These are phyloP conservation scores for Eimeria tenella DNA, from an alignment of 169 alveolate genomes.

Conservation along the genomic window DNA sequence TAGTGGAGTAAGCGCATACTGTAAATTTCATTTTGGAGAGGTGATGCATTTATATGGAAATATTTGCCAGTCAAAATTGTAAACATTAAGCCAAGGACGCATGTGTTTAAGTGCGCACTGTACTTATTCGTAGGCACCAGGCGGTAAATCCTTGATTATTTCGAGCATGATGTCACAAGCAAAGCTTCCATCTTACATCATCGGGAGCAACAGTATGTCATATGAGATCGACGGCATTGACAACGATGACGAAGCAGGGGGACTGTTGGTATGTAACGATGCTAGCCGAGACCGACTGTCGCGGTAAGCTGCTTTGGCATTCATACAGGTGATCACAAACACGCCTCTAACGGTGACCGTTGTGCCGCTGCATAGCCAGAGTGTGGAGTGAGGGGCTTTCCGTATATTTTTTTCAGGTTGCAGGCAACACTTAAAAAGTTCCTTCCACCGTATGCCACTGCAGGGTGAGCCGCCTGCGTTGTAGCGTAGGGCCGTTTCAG, in stretches of 20 bases:
- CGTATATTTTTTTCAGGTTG: conserved; percentile 15
- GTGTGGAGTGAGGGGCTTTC: neutral
- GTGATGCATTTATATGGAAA: neutral
- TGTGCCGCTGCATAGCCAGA: neutral
- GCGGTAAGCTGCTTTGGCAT: conserved; percentile 24
- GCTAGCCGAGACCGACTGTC: conserved; percentile 68
- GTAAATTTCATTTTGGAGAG: neutral
- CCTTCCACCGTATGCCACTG: conserved; percentile 56
- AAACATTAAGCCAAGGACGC: neutral
- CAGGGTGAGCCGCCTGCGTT: conserved; percentile 44
- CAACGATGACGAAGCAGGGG: conserved; percentile 20
- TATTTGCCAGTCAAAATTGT: neutral
- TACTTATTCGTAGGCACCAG: conserved; percentile 49
- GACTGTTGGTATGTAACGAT: conserved; percentile 73
- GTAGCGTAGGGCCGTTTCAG: too few species aligned
- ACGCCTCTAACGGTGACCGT: neutral
- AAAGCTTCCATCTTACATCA: neutral
- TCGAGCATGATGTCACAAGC: conserved; percentile 59
- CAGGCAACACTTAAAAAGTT: conserved; percentile 39
- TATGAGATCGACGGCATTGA: neutral
- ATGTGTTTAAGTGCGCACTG: neutral
- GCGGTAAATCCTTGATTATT: conserved; percentile 65
- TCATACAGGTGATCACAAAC: neutral
- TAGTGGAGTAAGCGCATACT: neutral
- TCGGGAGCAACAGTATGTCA: conserved; percentile 10